A percentile compares a stretch with the other conserved stretches of the same genome.
phyloP scores from a whole-genome alignment of 441 rosid species.

The Populus hybrid region DNA sequence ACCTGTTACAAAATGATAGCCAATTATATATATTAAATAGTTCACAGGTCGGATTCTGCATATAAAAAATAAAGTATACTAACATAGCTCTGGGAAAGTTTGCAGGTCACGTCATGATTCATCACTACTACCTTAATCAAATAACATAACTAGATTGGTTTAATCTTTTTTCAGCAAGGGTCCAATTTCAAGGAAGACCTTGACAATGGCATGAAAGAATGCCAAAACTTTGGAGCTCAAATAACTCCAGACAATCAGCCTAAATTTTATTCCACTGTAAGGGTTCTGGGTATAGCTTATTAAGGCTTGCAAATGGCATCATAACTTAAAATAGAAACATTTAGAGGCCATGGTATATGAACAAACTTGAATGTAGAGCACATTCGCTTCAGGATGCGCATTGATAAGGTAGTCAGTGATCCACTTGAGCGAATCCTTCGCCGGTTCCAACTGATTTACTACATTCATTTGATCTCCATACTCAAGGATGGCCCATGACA shows the following conservation, averaged over 20 bases:
- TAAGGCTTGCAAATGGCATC: not conserved
- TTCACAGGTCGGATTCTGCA: not conserved
- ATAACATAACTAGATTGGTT: not conserved
- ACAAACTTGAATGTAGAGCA: conserved; percentile 59
- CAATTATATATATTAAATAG: not conserved
- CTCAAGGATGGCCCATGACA: conserved; percentile 66
- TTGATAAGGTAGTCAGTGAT: conserved; percentile 69
- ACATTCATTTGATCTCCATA: conserved; percentile 67
- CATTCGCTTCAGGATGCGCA: conserved; percentile 51
- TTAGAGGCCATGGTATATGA: not conserved
- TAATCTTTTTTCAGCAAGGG: not conserved
- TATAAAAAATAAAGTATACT: not conserved
- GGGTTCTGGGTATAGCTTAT: not conserved
- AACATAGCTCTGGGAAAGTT: not conserved
- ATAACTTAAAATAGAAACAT: not conserved
- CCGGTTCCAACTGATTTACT: conserved; percentile 52
- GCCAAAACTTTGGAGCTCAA: not conserved
- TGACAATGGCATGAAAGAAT: not conserved
- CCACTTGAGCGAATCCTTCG: conserved; percentile 66
- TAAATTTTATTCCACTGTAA: not conserved
- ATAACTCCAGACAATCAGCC: not conserved
- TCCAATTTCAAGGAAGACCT: not conserved
- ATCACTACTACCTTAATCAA: not conserved
- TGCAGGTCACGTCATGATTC: not conserved
- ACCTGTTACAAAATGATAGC: conserved; percentile 45